Evolutionary conservation across 139 green algal species (phyloP).

Genomic region (Edaphochlamys debaryana): DNA sequence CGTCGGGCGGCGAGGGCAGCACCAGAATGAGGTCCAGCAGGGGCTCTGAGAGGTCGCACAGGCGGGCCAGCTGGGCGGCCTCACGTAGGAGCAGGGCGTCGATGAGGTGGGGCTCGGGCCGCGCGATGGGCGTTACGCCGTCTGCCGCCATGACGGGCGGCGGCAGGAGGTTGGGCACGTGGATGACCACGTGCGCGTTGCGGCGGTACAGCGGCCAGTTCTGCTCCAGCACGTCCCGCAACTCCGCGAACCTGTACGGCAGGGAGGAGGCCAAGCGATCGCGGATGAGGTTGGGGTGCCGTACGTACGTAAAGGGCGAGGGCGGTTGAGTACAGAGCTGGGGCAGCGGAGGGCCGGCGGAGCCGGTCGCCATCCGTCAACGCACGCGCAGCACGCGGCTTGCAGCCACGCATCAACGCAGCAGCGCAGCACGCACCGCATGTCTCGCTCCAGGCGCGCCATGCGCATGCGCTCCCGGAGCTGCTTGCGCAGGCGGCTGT

Average conservation of each 20-base stretch:
- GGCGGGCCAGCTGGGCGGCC: conserved; percentile 61
- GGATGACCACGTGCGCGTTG: conserved; percentile 63
- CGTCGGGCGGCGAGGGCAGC: conserved; percentile 53
- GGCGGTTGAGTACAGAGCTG: no score
- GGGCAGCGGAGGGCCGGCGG: no score
- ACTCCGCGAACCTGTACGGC: conserved; percentile 50
- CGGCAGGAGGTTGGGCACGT: conserved; percentile 63
- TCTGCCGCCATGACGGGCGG: conserved; percentile 2
- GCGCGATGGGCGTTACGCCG: background rate
- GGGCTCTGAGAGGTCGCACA: conserved; percentile 70
- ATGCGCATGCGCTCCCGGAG: conserved; percentile 34
- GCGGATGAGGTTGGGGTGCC: no score
- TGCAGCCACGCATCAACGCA: no score
- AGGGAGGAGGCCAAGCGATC: no score
- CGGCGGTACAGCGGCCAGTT: conserved; percentile 48
- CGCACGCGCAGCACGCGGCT: no score
- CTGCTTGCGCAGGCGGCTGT: conserved; percentile 40
- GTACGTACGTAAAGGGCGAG: no score
- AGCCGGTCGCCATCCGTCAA: no score
- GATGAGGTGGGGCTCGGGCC: conserved; percentile 29
- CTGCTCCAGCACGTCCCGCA: conserved; percentile 38
- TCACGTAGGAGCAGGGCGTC: conserved; percentile 48
- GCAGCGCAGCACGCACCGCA: no score
- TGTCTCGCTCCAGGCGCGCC: conserved; percentile 42
- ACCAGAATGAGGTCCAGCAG: conserved; percentile 41